Evolutionary conservation across 495 filamentous ascomycete species (phyloP).

Genomic region (Pseudevernia furfuracea): DNA sequence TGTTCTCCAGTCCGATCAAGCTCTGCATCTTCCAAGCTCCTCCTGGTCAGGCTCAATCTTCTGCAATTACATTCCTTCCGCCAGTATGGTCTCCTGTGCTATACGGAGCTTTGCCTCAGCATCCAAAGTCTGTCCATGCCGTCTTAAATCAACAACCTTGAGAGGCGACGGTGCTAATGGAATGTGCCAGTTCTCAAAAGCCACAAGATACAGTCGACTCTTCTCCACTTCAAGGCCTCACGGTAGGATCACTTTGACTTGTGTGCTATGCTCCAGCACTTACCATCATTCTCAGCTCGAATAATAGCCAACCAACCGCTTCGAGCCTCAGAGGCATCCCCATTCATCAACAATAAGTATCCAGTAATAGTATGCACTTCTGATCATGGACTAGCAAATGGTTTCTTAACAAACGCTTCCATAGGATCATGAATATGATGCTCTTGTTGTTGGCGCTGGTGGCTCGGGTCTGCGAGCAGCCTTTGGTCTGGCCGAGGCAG

Average conservation of each 20-base stretch:
- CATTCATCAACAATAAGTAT: slow-evolving; percentile 77
- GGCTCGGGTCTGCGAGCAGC: slow-evolving; percentile 90
- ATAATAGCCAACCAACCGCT: slow-evolving; percentile 79
- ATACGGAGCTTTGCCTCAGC: slow-evolving; percentile 53
- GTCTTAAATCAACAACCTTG: slow-evolving; percentile 7
- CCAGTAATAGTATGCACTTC: slow-evolving; percentile 72
- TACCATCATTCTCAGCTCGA: slow-evolving; percentile 44
- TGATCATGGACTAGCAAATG: background rate
- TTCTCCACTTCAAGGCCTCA: slow-evolving; percentile 83
- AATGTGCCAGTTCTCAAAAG: slow-evolving; percentile 37
- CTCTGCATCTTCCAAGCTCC: background rate
- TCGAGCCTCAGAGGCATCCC: slow-evolving; percentile 83
- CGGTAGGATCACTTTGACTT: slow-evolving; percentile 33
- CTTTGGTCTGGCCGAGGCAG: slow-evolving; percentile 93
- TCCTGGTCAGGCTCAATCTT: background rate
- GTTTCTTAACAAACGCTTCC: slow-evolving; percentile 7
- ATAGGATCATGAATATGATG: slow-evolving; percentile 74
- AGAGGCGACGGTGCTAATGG: slow-evolving; percentile 24
- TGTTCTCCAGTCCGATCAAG: background rate
- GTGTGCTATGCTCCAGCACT: slow-evolving; percentile 28
- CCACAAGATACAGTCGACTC: slow-evolving; percentile 48
- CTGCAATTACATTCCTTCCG: background rate
- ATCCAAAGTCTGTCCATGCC: slow-evolving; percentile 43
- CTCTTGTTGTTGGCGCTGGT: slow-evolving; percentile 89
- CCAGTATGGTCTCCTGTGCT: slow-evolving; percentile 48